Evolutionary conservation across 2,329 filamentous ascomycete genomes (phyloP).

Genomic region (Hypoxylon rubiginosum): DNA sequence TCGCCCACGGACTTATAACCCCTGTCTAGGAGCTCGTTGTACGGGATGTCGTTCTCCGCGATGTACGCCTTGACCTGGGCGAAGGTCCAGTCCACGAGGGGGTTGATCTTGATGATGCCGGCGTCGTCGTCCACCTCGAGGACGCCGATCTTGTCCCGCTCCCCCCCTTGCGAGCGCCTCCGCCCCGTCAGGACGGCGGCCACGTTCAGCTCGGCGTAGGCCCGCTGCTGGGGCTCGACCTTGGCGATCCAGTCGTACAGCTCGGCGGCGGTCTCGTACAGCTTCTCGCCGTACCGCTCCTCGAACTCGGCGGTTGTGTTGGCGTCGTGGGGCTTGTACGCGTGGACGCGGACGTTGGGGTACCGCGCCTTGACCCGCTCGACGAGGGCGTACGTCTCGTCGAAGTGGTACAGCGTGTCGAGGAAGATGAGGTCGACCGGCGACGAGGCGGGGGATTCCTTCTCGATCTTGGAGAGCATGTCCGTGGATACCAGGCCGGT

Average conservation of each 20-base stretch:
- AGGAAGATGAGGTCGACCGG: slow-evolving; percentile 81
- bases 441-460: slow-evolving; percentile 71
- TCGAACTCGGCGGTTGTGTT: slow-evolving; percentile 83
- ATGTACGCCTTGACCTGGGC: slow-evolving; percentile 90
- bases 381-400: slow-evolving; percentile 80
- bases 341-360: slow-evolving; percentile 82
- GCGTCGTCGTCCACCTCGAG: slow-evolving; percentile 91
- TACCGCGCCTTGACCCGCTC: slow-evolving; percentile 82
- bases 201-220: slow-evolving; percentile 88
- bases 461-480: slow-evolving; percentile 82
- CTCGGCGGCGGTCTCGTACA: slow-evolving; percentile 89
- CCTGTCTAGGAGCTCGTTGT: slow-evolving; percentile 89
- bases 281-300: slow-evolving; percentile 80
- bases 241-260: slow-evolving; percentile 98
- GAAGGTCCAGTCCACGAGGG: slow-evolving; percentile 94
- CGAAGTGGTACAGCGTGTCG: slow-evolving; percentile 86
- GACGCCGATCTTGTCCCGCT: slow-evolving; percentile 89
- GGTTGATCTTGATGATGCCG: slow-evolving; percentile 97
- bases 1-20: slow-evolving; percentile 99
- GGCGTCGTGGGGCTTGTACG: slow-evolving; percentile 87
- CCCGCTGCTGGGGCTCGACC: slow-evolving; percentile 94
- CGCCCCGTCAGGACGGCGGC: slow-evolving; percentile 93
- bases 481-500: slow-evolving; percentile 86
- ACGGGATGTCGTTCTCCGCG: slow-evolving; percentile 87
- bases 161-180: slow-evolving; percentile 90